Percentiles rank a stretch among this genome's conserved stretches.
These are phyloP conservation scores for Aspergillus asperescens DNA, from an alignment of 495 filamentous ascomycete species.

Conservation along the genomic window DNA sequence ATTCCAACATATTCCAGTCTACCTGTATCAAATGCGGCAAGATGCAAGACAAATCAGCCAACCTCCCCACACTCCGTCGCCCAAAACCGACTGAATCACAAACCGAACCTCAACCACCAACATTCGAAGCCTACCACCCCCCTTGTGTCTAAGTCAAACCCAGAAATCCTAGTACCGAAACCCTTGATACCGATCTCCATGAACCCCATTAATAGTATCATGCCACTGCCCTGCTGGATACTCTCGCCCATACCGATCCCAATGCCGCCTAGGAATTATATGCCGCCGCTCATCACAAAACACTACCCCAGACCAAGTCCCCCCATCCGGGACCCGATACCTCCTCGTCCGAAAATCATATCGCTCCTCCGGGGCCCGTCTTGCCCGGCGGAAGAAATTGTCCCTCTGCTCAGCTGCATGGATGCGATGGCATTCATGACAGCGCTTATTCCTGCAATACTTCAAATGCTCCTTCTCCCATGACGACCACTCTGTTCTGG, in stretches of 20 bases:
- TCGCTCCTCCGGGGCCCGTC: slow-evolving; percentile 11
- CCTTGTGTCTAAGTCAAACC: slow-evolving; percentile 23
- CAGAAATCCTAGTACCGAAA: neutral
- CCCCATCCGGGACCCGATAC: slow-evolving; percentile 26
- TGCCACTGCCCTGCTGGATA: slow-evolving; percentile 26
- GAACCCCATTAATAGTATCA: slow-evolving; percentile 22
- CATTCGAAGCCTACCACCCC: slow-evolving; percentile 25
- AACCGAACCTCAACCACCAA: neutral
- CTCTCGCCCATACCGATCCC: slow-evolving; percentile 26
- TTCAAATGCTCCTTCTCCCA: slow-evolving; percentile 15
- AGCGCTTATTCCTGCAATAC: neutral
- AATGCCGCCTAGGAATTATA: slow-evolving; percentile 24
- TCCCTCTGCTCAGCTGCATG: neutral
- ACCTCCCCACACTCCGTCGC: slow-evolving; percentile 35
- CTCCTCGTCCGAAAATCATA: slow-evolving; percentile 31
- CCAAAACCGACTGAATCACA: slow-evolving; percentile 3
- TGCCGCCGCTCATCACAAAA: slow-evolving; percentile 22
- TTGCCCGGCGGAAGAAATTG: slow-evolving; percentile 15
- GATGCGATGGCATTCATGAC: neutral
- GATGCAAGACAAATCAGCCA: slow-evolving; percentile 35
- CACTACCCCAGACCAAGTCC: slow-evolving; percentile 30
- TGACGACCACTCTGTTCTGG: slow-evolving; percentile 17
- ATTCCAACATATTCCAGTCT: slow-evolving; percentile 37
- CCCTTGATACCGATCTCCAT: slow-evolving; percentile 11
- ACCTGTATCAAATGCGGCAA: slow-evolving; percentile 36